Base-by-base conservation (phyloP, 2,329 filamentous ascomycete species). In the Trichoderma sp. region DNA sequence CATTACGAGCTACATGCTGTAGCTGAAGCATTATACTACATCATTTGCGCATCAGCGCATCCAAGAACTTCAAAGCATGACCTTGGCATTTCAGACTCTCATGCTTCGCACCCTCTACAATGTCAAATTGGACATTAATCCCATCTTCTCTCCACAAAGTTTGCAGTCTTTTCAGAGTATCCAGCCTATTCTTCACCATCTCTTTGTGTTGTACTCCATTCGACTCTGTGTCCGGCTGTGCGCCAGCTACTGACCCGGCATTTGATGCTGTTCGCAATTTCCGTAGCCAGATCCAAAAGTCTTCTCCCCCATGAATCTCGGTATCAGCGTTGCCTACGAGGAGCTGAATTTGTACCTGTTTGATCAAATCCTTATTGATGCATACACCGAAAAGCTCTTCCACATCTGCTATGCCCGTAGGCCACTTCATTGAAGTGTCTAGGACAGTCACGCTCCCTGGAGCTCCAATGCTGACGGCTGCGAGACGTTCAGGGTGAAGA, bases 241-340 rank as follows among this genome's bases (percentile, higher is more conserved):
- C n/a, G 1, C n/a, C n/a, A 12, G n/a, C 43, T 6, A 12, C 8
- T 4, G 1, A 50, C 43, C 6, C 1, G 0, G n/a, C n/a, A 6
- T 4, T 20, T 0, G 43, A 20, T 20, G n/a, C 43, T 50, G n/a
- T 50, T 50, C 43, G 43, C 1, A 50, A 20, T 4, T 50, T 50
- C n/a, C 43, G 43, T 1, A 50, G n/a, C 43, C 43, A 50, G 43
- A n/a, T 50, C 43, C 43, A 50, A 20, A 50, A 50, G 3, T 20
- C 43, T 50, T 50, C 43, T 50, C 43, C 43, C 4, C 43, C 43
- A 1, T 50, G 43, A 20, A 50, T 20, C 43, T 50, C 43, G 5
- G n/a, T 50, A 50, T 50, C 43, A 20, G n/a, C 1, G 9, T 50
- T n/a, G 4, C 43, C 43, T 12, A 50, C 43, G 4, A 50, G 4